Evolutionary conservation across 805 yeast species (phyloP), one percentile per base, ranked within the genome.

Genomic region (Saccharomycopsis synnaedendra): DNA sequence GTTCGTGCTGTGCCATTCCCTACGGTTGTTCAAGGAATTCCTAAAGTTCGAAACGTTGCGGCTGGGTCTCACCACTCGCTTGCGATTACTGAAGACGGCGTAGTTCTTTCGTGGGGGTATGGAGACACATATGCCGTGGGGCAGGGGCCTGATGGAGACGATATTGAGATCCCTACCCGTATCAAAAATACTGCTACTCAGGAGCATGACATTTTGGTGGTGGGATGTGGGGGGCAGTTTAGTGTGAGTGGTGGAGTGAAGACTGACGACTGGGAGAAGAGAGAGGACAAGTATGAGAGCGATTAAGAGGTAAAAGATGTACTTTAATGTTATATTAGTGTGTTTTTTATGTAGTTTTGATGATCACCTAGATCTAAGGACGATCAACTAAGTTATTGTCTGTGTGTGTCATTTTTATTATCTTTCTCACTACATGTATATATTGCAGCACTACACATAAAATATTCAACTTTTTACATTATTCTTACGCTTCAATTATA

Each of bases 141-240:
- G 8, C 79, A 88, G 51, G 98, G 98, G 5, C 89, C 88, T 19
- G 69, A 71, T 4, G 80, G 85, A 36, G 96, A 86, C 42, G 97
- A 93, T 62, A 83, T 87, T 47, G 94, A 80, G 46, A 69, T 69
- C 27, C 99, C 98, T 41, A 85, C 96, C 0, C 76, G 90, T 63
- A 86, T 93, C 57, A 78, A 80, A 56, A 93, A 94, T 63, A 93
- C 97, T 3, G 99, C 99, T 2, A 88, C 97, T 0, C 83, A 79
- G 57, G 76, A 76, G 47, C 82, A 85, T 48, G 76, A 82, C 54
- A 86, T 93, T 56, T 60, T 69, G 41, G 54, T 78, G 41, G 75
- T 85, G 53, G 89, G 95, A n/a, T 93, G 93, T 42, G 99, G 99
- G 52, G 99, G 97, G 28, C 98, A 93, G 66, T 93, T 86, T 60